phyloP scores from a whole-genome alignment of 2,329 filamentous ascomycete species.

The Alternaria brassicicola region DNA sequence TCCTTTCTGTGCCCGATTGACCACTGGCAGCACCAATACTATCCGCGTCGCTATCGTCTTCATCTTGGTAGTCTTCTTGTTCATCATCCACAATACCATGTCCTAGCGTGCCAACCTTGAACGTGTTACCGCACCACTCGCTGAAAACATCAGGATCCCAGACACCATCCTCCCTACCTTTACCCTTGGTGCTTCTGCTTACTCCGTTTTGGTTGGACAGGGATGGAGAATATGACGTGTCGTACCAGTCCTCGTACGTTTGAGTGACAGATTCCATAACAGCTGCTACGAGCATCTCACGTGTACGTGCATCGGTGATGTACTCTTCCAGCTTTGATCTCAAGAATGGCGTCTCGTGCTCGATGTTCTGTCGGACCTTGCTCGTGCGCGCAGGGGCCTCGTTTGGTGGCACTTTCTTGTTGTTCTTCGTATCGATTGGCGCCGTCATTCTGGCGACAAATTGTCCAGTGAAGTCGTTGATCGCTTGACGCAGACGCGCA shows the following conservation, averaged over 20 bases:
- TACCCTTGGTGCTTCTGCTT: conserved; percentile 43
- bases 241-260: conserved; percentile 69
- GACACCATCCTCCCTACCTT: conserved; percentile 65
- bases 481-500: conserved; percentile 65
- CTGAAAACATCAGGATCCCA: conserved; percentile 70
- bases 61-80: conserved; percentile 10
- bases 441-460: conserved; percentile 64
- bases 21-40: conserved; percentile 33
- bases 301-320: conserved; percentile 67
- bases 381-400: conserved; percentile 43
- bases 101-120: conserved; percentile 59
- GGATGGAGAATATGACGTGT: conserved; percentile 52
- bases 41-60: conserved; percentile 33
- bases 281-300: conserved; percentile 69
- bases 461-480: conserved; percentile 68
- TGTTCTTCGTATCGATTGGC: conserved; percentile 43
- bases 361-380: conserved; percentile 60
- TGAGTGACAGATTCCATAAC: conserved; percentile 68
- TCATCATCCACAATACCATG: conserved; percentile 31
- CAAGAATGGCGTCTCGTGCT: conserved; percentile 63
- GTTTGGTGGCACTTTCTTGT: conserved; percentile 28
- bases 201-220: conserved; percentile 27
- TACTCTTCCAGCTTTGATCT: conserved; percentile 65
- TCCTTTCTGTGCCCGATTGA: conserved; percentile 36
- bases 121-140: conserved; percentile 66